Evolutionary conservation across 306 rosid species (phyloP).

Genomic region (Vigna radiata): DNA sequence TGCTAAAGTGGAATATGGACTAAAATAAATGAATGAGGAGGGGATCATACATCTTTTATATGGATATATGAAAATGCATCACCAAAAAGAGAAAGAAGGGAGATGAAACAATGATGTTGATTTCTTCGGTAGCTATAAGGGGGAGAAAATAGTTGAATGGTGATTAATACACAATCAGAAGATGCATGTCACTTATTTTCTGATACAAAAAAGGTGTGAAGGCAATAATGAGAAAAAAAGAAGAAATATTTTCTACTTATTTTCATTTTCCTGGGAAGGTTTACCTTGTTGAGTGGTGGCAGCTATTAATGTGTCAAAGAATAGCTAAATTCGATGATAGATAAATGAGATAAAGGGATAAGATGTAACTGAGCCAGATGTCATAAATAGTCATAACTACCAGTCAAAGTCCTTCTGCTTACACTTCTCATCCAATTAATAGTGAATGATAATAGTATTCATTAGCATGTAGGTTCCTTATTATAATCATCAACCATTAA

Average conservation of each 20-base stretch:
- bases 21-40: not conserved
- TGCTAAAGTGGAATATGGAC: not conserved
- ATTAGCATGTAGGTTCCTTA: conserved; percentile 9
- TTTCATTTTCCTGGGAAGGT: not conserved
- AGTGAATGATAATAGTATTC: conserved; percentile 16
- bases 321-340: not conserved
- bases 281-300: not conserved
- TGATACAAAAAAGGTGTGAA: not conserved
- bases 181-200: not conserved
- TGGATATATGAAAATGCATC: not conserved
- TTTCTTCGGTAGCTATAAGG: not conserved
- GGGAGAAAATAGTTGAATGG: not conserved
- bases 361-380: conserved; percentile 18
- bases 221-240: not conserved
- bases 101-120: not conserved
- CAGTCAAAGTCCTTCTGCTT: conserved; percentile 16
- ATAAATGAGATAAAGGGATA: not conserved
- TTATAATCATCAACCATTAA: not conserved
- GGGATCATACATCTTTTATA: not conserved
- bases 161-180: not conserved
- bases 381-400: not conserved
- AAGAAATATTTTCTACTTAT: not conserved
- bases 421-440: conserved; percentile 25
- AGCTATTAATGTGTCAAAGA: not conserved
- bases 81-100: not conserved